phyloP scores from a whole-genome alignment of 768 basidiomycete genomes.

The Suillus decipiens region DNA sequence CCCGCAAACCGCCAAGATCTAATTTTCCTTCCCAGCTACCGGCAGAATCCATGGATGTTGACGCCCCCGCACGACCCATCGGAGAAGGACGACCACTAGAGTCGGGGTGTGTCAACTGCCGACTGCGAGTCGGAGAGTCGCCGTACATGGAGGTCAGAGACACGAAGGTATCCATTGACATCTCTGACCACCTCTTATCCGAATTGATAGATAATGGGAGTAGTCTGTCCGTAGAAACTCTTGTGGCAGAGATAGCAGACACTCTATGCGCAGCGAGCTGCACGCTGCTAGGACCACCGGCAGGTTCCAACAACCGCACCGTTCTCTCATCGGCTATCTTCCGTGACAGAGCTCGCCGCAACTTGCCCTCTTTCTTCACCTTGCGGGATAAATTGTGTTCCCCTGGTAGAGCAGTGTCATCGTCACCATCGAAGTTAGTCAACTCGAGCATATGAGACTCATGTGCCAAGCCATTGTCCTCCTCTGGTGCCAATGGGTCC shows the following conservation, averaged over 20 bases:
- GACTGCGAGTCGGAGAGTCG: constrained; percentile 8
- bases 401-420: constrained; percentile 56
- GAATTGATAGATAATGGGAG: constrained; percentile 23
- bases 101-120: constrained; percentile 1
- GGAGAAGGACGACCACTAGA: constrained; percentile 12
- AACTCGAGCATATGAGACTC: constrained; percentile 60
- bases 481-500: constrained; percentile 31
- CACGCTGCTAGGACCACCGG: background rate
- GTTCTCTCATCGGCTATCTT: constrained; percentile 18
- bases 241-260: background rate
- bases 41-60: background rate
- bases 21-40: constrained; percentile 11
- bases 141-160: constrained; percentile 17
- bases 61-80: background rate
- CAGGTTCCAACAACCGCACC: background rate
- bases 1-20: constrained; percentile 9
- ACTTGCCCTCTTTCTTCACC: constrained; percentile 61
- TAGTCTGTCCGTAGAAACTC: constrained; percentile 23
- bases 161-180: constrained; percentile 17
- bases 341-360: constrained; percentile 52
- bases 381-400: constrained; percentile 53
- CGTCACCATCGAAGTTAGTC: constrained; percentile 80
- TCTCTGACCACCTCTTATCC: constrained; percentile 16
- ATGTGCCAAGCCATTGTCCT: constrained; percentile 39
- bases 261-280: background rate